These are phyloP conservation scores for Globisporangium lucens DNA, from an alignment of 352 stramenopile genomes.

Conservation along the genomic window DNA sequence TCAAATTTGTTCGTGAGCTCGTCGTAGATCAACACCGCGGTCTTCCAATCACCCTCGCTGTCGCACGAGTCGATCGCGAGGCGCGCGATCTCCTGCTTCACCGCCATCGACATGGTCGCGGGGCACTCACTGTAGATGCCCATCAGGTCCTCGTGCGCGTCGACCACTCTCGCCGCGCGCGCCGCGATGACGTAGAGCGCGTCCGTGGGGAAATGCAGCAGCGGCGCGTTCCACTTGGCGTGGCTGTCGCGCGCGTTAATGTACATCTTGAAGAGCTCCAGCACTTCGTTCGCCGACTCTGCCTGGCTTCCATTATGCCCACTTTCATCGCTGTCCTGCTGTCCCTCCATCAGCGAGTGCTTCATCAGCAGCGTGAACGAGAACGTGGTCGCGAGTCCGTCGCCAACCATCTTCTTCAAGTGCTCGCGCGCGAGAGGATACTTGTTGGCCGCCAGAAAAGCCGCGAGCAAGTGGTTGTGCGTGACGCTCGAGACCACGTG, in stretches of 20 bases:
- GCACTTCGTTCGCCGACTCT: conserved; percentile 32
- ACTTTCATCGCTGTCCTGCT: background rate
- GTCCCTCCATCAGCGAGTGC: conserved; percentile 31
- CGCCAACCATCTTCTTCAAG: conserved; percentile 39
- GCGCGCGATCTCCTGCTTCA: conserved; percentile 50
- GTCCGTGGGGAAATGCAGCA: conserved; percentile 64
- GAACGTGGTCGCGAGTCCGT: conserved; percentile 57
- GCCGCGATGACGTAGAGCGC: conserved; percentile 63
- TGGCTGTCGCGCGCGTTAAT: conserved; percentile 41
- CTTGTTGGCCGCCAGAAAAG: conserved; percentile 60
- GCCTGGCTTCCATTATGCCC: background rate
- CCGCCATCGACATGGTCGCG: conserved; percentile 37
- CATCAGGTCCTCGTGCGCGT: conserved; percentile 60
- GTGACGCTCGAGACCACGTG: conserved; percentile 55
- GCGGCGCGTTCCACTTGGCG: conserved; percentile 43
- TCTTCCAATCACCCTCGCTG: conserved; percentile 62
- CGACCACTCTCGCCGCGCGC: conserved; percentile 38
- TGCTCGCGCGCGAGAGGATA: conserved; percentile 40
- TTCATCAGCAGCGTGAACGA: conserved; percentile 77
- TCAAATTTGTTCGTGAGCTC: conserved; percentile 56
- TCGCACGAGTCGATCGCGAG: conserved; percentile 61
- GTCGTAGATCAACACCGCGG: conserved; percentile 74
- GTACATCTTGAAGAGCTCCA: conserved; percentile 65
- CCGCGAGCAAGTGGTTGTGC: conserved; percentile 75
- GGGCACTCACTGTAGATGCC: conserved; percentile 54